phyloP scores from a whole-genome alignment of 129 eudicot genomes.

The Lonicera japonica region DNA sequence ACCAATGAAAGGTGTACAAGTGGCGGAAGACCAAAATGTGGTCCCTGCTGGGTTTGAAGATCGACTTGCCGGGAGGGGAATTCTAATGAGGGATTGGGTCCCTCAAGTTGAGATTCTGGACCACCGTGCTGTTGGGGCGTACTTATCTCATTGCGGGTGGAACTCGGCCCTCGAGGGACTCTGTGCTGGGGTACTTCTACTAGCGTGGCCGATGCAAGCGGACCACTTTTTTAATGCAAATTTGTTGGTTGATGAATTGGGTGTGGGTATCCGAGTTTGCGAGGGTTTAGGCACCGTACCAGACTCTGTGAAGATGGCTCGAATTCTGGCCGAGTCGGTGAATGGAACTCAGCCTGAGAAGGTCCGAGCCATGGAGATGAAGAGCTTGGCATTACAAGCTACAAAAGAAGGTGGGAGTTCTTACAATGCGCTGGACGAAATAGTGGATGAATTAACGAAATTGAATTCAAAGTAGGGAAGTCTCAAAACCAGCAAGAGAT shows the following conservation, averaged over 20 bases:
- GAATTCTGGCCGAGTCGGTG: slow-evolving; percentile 1
- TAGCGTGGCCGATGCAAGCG: slow-evolving; percentile 17
- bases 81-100: slow-evolving; percentile 18
- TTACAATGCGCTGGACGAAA: background rate
- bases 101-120: slow-evolving; percentile 11
- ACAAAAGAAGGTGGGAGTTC: background rate
- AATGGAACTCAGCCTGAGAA: background rate
- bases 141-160: slow-evolving; percentile 24
- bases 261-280: slow-evolving; percentile 7
- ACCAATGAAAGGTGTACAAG: background rate
- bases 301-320: slow-evolving; percentile 6
- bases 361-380: background rate
- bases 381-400: background rate
- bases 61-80: background rate
- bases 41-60: slow-evolving; percentile 2
- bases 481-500: too few species aligned
- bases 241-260: slow-evolving; percentile 10
- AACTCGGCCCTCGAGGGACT: slow-evolving; percentile 21
- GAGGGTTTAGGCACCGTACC: background rate
- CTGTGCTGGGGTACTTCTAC: slow-evolving; percentile 11
- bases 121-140: slow-evolving; percentile 9
- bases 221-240: slow-evolving; percentile 19
- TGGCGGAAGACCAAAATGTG: background rate
- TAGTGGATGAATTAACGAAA: too few species aligned
- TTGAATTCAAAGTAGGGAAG: too few species aligned